phyloP scores from a whole-genome alignment of 768 basidiomycete species.

The Brasilioporus rufonigricans region DNA sequence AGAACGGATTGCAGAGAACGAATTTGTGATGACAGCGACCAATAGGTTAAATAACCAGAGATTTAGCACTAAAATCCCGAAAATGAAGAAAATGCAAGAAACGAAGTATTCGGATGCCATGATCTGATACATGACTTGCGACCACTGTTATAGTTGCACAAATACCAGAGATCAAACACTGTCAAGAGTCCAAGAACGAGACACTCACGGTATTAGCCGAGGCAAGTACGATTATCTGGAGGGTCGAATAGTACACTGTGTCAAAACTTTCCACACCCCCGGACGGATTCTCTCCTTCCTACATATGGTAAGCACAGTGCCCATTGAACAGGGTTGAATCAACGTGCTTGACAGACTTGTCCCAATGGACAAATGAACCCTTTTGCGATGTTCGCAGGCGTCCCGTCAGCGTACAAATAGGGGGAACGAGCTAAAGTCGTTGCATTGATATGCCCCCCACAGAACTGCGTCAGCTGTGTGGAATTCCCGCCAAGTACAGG shows the following conservation, averaged over 20 bases:
- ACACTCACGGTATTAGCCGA: slow-evolving; percentile 68
- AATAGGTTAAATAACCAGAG: slow-evolving; percentile 94
- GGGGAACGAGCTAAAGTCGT: slow-evolving; percentile 43
- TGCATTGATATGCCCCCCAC: slow-evolving; percentile 80
- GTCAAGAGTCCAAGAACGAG: not conserved
- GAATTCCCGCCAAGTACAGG: slow-evolving; percentile 53
- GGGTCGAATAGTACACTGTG: slow-evolving; percentile 72
- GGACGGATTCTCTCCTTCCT: slow-evolving; percentile 70
- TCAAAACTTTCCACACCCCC: slow-evolving; percentile 78
- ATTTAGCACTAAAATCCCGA: slow-evolving; percentile 82
- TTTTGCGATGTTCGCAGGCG: slow-evolving; percentile 47
- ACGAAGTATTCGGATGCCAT: slow-evolving; percentile 89
- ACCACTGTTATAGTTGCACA: slow-evolving; percentile 49
- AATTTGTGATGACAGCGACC: slow-evolving; percentile 94
- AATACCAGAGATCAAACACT: not conserved
- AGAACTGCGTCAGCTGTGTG: slow-evolving; percentile 54
- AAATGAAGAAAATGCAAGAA: slow-evolving; percentile 86
- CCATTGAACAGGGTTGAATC: not conserved
- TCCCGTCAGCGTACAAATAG: slow-evolving; percentile 41
- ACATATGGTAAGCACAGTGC: not conserved
- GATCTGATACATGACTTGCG: slow-evolving; percentile 80
- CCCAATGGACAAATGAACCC: slow-evolving; percentile 90
- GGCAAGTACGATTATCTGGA: slow-evolving; percentile 85
- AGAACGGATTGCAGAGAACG: slow-evolving; percentile 82
- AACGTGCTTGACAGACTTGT: slow-evolving; percentile 71